These are phyloP conservation scores for Hysterium pulicare DNA, from an alignment of 2,329 filamentous ascomycete species.

Conservation along the genomic window DNA sequence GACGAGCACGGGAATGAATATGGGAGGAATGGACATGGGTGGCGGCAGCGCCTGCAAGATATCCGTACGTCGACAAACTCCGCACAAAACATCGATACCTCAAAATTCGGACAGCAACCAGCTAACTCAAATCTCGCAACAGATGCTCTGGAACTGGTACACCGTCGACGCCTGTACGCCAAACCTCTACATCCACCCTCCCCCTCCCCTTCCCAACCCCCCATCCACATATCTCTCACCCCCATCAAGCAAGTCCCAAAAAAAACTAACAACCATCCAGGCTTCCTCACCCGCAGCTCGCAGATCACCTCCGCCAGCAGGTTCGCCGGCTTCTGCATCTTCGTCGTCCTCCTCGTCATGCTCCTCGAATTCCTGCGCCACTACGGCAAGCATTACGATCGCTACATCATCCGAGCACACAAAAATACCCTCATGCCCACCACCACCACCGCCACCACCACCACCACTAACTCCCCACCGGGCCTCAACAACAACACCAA, in stretches of 20 bases:
- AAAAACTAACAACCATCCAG: constrained; percentile 16
- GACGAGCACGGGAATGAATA: neutral
- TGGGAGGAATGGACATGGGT: constrained; percentile 1
- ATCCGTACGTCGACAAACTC: neutral
- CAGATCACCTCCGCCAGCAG: constrained; percentile 65
- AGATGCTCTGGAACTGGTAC: constrained; percentile 83
- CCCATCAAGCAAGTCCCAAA: neutral
- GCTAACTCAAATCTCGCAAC: neutral
- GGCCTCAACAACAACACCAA: neutral
- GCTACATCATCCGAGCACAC: constrained; percentile 58
- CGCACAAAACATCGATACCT: neutral
- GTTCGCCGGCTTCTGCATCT: constrained; percentile 79
- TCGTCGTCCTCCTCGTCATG: constrained; percentile 70
- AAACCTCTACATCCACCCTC: neutral
- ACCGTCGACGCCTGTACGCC: constrained; percentile 59
- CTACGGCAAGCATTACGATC: constrained; percentile 68
- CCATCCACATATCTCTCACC: neutral
- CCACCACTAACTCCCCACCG: too few species aligned
- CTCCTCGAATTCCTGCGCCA: constrained; percentile 70
- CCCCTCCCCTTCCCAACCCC: neutral
- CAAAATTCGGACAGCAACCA: neutral
- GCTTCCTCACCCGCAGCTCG: constrained; percentile 70
- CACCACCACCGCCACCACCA: constrained; percentile 16
- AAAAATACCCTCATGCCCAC: constrained; percentile 27
- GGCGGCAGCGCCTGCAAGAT: constrained; percentile 1